A percentile compares a stretch with the other conserved stretches of the same genome.
Evolutionary conservation across 345 rosid species (phyloP).

Genomic region (Boechera stricta): DNA sequence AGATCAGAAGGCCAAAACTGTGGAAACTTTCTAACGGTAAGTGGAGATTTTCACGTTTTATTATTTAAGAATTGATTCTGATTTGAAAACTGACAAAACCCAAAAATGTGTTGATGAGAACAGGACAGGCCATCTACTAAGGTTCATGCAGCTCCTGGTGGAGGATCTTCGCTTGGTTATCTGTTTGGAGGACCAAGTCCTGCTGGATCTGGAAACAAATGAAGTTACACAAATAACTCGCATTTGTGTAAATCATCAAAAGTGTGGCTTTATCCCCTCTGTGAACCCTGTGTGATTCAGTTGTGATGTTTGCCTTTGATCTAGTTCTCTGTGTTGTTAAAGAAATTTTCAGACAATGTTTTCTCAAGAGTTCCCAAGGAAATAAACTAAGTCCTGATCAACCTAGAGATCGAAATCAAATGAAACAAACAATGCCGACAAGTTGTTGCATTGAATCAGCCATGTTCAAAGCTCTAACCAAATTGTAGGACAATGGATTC

Average conservation of each 20-base stretch:
- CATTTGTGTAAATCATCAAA: conserved; percentile 36
- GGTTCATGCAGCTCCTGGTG: conserved; percentile 66
- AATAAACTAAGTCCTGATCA: background rate
- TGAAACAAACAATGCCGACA: background rate
- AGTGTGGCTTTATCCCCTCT: conserved; percentile 13
- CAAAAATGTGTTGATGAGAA: background rate
- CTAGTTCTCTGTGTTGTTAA: conserved; percentile 11
- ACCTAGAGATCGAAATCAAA: background rate
- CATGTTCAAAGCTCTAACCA: background rate
- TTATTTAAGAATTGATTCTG: background rate
- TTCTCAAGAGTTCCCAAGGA: background rate
- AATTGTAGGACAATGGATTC: background rate
- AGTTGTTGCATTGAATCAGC: background rate
- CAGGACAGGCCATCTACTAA: conserved; percentile 67
- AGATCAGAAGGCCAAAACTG: conserved; percentile 85
- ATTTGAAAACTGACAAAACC: conserved; percentile 5
- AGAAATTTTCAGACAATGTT: conserved; percentile 11
- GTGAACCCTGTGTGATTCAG: conserved; percentile 20
- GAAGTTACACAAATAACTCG: background rate
- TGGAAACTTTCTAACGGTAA: conserved; percentile 84
- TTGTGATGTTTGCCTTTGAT: conserved; percentile 15
- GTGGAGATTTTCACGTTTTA: background rate
- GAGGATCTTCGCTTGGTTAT: conserved; percentile 62
- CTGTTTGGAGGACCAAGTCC: conserved; percentile 53
- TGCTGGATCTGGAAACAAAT: conserved; percentile 33